phyloP scores from a whole-genome alignment of 1,284 basidiomycete species.

The Pseudozyma sp. region DNA sequence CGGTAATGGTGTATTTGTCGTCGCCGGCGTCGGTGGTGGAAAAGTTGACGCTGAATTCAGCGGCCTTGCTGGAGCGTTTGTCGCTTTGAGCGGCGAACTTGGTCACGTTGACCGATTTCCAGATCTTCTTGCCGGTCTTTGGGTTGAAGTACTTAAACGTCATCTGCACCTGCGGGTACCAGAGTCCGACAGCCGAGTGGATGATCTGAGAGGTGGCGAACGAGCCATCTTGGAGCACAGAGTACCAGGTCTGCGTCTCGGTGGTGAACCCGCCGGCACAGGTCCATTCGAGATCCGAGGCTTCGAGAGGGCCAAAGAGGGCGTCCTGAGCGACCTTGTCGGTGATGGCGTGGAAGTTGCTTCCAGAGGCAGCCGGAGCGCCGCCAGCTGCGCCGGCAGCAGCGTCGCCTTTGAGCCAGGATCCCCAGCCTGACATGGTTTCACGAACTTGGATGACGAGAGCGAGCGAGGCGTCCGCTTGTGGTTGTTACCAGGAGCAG shows the following conservation, averaged over 20 bases:
- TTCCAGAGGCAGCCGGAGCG: constrained; percentile 35
- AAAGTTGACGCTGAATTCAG: constrained; percentile 81
- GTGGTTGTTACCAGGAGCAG: too few relatives aligned
- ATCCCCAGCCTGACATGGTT: constrained; percentile 66
- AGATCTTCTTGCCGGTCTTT: constrained; percentile 78
- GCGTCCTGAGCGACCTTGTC: constrained; percentile 67
- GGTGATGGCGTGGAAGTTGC: constrained; percentile 65
- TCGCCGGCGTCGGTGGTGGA: constrained; percentile 77
- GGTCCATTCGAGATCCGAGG: constrained; percentile 83
- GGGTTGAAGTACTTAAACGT: constrained; percentile 91
- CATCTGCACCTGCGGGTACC: constrained; percentile 95
- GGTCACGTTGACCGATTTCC: constrained; percentile 89
- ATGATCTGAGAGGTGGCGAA: constrained; percentile 91
- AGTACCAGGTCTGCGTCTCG: constrained; percentile 93
- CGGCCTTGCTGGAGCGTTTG: constrained; percentile 88
- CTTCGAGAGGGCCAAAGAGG: constrained; percentile 76
- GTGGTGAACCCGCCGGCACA: constrained; percentile 85
- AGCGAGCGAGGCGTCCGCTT: too few relatives aligned
- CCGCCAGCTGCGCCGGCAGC: constrained; percentile 12
- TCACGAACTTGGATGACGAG: too few relatives aligned
- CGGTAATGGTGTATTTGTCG: constrained; percentile 80
- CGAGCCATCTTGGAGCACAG: constrained; percentile 83
- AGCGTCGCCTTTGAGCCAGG: constrained; percentile 58
- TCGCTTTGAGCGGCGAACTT: constrained; percentile 79
- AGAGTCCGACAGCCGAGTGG: constrained; percentile 89